Conservation (phyloP, 83 land plant species). For the Diphasiastrum complanatum region DNA sequence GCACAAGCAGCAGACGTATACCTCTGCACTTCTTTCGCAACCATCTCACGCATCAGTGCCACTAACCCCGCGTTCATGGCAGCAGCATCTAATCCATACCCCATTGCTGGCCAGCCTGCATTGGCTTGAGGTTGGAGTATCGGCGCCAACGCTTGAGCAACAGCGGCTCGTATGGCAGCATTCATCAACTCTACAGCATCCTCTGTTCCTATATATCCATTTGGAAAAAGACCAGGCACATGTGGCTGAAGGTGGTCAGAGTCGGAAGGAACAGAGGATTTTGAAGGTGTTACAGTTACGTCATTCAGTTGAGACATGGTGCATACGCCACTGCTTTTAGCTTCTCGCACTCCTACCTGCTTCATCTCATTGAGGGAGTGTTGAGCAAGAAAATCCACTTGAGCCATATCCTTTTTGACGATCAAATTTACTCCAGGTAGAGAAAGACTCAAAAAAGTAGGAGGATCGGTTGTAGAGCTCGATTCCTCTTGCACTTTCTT, state of each 20-base stretch:
- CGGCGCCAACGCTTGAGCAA: slow-evolving; percentile 22
- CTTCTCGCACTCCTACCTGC: slow-evolving; percentile 15
- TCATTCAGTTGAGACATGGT: neutral
- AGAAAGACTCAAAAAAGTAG: slow-evolving; percentile 23
- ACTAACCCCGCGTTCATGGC: slow-evolving; percentile 27
- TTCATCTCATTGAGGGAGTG: too few species aligned
- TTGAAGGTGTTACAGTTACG: neutral
- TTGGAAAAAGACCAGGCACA: too few species aligned
- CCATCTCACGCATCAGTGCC: slow-evolving; percentile 33
- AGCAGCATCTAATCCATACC: slow-evolving; percentile 25
- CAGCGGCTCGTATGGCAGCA: slow-evolving; percentile 21
- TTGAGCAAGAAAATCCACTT: too few species aligned
- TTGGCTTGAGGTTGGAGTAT: slow-evolving; percentile 4
- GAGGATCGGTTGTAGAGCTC: slow-evolving; percentile 11
- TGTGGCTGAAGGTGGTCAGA: too few species aligned
- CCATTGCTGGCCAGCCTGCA: neutral
- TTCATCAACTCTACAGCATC: slow-evolving; percentile 23
- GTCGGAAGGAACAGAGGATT: too few species aligned
- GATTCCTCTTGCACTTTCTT: slow-evolving; percentile 3
- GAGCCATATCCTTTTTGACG: too few species aligned
- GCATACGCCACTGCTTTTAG: slow-evolving; percentile 5
- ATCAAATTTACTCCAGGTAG: too few species aligned
- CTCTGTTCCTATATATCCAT: neutral
- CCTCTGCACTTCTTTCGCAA: slow-evolving; percentile 33
- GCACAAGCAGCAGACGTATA: slow-evolving; percentile 28